These are phyloP conservation scores for Cystobasidium ongulense DNA, from an alignment of 768 basidiomycete genomes.

Conservation along the genomic window DNA sequence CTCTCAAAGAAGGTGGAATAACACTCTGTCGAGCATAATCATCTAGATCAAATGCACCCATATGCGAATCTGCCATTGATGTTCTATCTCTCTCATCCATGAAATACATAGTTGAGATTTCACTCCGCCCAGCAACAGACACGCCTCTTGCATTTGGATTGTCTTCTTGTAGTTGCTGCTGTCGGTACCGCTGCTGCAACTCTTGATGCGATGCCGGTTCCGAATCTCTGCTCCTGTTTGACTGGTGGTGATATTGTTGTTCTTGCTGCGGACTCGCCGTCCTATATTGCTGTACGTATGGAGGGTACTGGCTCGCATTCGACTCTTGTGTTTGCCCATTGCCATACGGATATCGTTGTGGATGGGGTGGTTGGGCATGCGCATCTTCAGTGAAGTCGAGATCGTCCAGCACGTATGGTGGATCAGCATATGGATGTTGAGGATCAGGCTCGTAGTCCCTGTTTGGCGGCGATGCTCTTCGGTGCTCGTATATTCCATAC, in stretches of 20 bases:
- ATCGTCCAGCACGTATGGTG: conserved; percentile 7
- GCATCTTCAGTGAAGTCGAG: neutral
- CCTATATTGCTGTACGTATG: neutral
- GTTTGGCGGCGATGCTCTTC: neutral
- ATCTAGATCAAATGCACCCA: conserved; percentile 26
- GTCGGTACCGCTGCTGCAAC: neutral
- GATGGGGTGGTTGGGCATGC: neutral
- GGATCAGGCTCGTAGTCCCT: conserved; percentile 22
- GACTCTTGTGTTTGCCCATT: neutral
- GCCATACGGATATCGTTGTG: neutral
- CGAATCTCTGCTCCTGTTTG: neutral
- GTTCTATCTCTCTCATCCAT: conserved; percentile 8
- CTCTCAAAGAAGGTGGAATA: neutral
- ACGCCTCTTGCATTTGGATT: conserved; percentile 5
- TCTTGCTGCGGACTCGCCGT: neutral
- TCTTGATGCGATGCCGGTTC: neutral
- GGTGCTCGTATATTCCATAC: neutral
- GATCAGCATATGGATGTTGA: conserved; percentile 19
- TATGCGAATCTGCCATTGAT: conserved; percentile 17
- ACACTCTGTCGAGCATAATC: conserved; percentile 10
- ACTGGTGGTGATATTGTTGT: neutral
- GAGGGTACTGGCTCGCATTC: neutral
- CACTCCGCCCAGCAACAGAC: conserved; percentile 18
- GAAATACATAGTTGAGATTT: conserved; percentile 22
- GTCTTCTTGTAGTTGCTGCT: neutral